Conservation (phyloP, 441 rosid genomes). For the Dalechampia spathulata region DNA sequence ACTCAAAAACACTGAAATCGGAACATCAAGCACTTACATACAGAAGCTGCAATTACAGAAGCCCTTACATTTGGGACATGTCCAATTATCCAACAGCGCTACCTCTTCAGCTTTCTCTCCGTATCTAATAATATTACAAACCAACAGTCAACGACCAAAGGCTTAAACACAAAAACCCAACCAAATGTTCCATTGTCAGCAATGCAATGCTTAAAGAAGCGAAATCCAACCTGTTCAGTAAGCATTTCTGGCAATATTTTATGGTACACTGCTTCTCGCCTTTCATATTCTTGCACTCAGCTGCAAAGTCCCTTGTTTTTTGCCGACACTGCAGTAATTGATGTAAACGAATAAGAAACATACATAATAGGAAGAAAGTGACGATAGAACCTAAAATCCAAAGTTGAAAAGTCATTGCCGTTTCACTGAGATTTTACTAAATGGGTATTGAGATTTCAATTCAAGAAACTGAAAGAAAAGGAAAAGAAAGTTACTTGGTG, state of each 20-base stretch:
- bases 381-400: not conserved
- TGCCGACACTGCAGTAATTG: constrained; percentile 64
- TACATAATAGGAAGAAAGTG: not conserved
- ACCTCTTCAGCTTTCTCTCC: constrained; percentile 77
- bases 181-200: not conserved
- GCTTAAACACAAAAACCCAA: not conserved
- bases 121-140: constrained; percentile 37
- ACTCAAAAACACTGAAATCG: constrained; percentile 1
- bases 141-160: not conserved
- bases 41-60: constrained; percentile 83
- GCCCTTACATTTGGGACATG: constrained; percentile 80
- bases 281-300: constrained; percentile 46
- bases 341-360: not conserved
- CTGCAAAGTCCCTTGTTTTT: constrained; percentile 55
- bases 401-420: not conserved
- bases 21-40: constrained; percentile 41
- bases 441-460: not conserved
- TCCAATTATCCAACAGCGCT: constrained; percentile 41
- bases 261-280: constrained; percentile 40
- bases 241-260: constrained; percentile 63
- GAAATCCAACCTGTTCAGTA: constrained; percentile 49
- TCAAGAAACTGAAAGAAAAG: not conserved
- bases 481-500: constrained; percentile 48
- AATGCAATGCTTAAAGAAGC: not conserved
- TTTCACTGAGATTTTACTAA: not conserved